phyloP scores from a whole-genome alignment of 768 basidiomycete genomes.

The Cyathus striatus region DNA sequence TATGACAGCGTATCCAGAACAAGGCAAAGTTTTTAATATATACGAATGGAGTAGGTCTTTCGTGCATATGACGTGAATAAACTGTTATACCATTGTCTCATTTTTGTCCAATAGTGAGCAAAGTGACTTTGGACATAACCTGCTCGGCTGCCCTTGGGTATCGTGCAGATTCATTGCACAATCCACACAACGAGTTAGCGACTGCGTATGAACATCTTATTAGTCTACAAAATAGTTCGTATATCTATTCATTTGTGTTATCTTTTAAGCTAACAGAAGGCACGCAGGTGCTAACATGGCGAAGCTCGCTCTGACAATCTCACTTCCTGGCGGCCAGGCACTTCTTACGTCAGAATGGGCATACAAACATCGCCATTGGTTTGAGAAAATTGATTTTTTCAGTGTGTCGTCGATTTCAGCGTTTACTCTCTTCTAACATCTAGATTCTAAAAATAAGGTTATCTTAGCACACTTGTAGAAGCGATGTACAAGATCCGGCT shows the following conservation, averaged over 20 bases:
- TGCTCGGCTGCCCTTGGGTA: slow-evolving; percentile 36
- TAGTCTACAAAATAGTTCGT: slow-evolving; percentile 18
- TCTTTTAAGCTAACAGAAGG: not conserved
- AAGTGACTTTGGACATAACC: slow-evolving; percentile 36
- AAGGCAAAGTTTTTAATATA: slow-evolving; percentile 25
- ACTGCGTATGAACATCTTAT: slow-evolving; percentile 28
- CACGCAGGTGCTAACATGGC: slow-evolving; percentile 24
- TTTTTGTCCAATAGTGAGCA: slow-evolving; percentile 22
- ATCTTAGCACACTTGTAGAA: slow-evolving; percentile 21
- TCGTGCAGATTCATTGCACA: slow-evolving; percentile 25
- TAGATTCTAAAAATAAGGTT: slow-evolving; percentile 7
- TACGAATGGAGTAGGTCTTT: slow-evolving; percentile 29
- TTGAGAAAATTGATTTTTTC: slow-evolving; percentile 15
- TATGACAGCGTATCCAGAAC: slow-evolving; percentile 8
- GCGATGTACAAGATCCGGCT: slow-evolving; percentile 36
- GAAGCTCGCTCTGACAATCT: slow-evolving; percentile 18
- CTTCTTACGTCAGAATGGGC: slow-evolving; percentile 19
- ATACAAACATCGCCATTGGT: slow-evolving; percentile 17
- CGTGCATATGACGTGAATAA: not conserved
- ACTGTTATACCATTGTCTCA: slow-evolving; percentile 31
- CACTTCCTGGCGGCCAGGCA: slow-evolving; percentile 20
- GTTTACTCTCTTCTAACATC: slow-evolving; percentile 13
- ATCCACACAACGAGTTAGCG: slow-evolving; percentile 32
- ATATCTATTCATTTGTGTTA: not conserved
- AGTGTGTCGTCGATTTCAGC: slow-evolving; percentile 7